Percentiles rank a stretch among this genome's conserved stretches.
These are phyloP conservation scores for Nemania sp. DNA, from an alignment of 2,329 filamentous ascomycete species.

Conservation along the genomic window DNA sequence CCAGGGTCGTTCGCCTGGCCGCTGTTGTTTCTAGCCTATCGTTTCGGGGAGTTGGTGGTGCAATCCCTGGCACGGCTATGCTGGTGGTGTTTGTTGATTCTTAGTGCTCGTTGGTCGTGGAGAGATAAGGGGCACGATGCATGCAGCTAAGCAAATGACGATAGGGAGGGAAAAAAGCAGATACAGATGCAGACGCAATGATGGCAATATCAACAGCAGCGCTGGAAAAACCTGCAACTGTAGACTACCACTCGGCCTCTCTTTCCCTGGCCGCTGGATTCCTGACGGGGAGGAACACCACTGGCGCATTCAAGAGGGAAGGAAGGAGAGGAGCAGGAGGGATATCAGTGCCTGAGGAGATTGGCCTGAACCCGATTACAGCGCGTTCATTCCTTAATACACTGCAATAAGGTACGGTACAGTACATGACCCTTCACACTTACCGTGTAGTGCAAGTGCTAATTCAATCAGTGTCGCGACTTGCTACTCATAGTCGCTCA, in stretches of 20 bases:
- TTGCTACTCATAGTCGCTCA: no score
- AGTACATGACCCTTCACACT: background rate
- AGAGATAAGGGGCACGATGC: conserved; percentile 21
- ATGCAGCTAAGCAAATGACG: conserved; percentile 7
- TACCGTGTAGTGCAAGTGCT: no score
- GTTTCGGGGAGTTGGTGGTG: conserved; percentile 8
- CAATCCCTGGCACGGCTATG: conserved; percentile 17
- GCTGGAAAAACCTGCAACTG: conserved; percentile 12
- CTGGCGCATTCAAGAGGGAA: conserved; percentile 16
- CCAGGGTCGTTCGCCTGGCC: conserved; percentile 17
- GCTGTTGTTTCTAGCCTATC: conserved; percentile 5
- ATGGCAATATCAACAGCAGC: conserved; percentile 11
- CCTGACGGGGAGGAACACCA: conserved; percentile 23
- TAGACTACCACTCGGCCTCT: conserved; percentile 19
- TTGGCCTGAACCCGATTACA: conserved; percentile 12
- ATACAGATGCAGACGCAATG: conserved; percentile 10
- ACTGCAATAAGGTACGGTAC: no score
- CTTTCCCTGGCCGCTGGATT: conserved; percentile 23
- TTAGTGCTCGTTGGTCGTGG: conserved; percentile 20
- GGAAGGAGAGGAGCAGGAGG: conserved; percentile 15
- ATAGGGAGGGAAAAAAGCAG: background rate
- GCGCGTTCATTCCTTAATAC: conserved; percentile 1
- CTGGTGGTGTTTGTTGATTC: conserved; percentile 14
- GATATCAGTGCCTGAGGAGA: conserved; percentile 14
- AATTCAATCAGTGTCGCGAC: no score